These are phyloP conservation scores for Nakazawaea ernobii DNA, from an alignment of 805 yeast species.

Conservation along the genomic window DNA sequence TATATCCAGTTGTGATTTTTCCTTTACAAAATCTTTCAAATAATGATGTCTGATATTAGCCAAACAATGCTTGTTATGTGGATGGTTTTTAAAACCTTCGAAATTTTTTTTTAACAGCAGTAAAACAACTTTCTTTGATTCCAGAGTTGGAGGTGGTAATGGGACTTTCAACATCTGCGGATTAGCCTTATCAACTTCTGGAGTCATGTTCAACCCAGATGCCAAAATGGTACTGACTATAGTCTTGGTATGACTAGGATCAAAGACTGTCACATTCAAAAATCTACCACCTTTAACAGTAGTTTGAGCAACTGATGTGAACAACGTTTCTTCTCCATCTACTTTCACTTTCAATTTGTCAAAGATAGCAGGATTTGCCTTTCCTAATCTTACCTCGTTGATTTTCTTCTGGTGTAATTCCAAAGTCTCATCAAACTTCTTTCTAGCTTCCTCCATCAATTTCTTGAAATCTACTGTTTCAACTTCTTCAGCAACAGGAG, in stretches of 20 bases:
- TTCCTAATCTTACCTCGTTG: constrained; percentile 64
- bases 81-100: constrained; percentile 56
- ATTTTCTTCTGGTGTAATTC: constrained; percentile 49
- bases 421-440: constrained; percentile 41
- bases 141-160: constrained; percentile 71
- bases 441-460: constrained; percentile 32
- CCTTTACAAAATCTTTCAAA: constrained; percentile 47
- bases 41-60: constrained; percentile 53
- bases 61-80: constrained; percentile 41
- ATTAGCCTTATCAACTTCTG: constrained; percentile 69
- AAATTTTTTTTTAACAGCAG: constrained; percentile 60
- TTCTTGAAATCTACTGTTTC: constrained; percentile 23
- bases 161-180: constrained; percentile 69
- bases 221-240: constrained; percentile 68
- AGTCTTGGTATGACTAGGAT: constrained; percentile 66
- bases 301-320: constrained; percentile 67
- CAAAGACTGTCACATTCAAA: constrained; percentile 78
- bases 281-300: constrained; percentile 60
- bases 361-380: constrained; percentile 60
- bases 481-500: constrained; percentile 16
- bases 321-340: constrained; percentile 41
- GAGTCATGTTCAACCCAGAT: constrained; percentile 68
- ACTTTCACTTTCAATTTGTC: constrained; percentile 49
- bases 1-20: constrained; percentile 50
- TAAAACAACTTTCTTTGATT: constrained; percentile 48